Percentiles rank a stretch among this genome's conserved stretches.
These are phyloP conservation scores for Neonectria sp. DNA, from an alignment of 2,329 filamentous ascomycete species.

Conservation along the genomic window DNA sequence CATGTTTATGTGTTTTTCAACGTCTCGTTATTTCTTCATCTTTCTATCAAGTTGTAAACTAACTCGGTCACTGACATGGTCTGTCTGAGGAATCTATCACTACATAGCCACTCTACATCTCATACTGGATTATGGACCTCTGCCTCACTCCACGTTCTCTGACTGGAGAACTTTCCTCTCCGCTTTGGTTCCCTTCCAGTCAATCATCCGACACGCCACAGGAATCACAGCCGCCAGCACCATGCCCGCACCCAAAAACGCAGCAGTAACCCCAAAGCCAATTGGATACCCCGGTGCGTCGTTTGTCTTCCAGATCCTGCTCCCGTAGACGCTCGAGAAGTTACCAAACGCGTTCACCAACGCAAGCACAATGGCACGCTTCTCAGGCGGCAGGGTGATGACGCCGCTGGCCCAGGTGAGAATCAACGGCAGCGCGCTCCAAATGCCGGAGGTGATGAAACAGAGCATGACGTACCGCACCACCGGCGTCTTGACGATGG, in stretches of 20 bases:
- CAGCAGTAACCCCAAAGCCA: conserved; percentile 50
- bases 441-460: conserved; percentile 20
- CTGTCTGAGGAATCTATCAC: not conserved
- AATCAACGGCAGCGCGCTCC: conserved; percentile 23
- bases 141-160: not conserved
- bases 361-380: conserved; percentile 22
- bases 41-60: too few species aligned
- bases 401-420: conserved; percentile 32
- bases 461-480: conserved; percentile 38
- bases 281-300: conserved; percentile 47
- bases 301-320: conserved; percentile 44
- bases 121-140: too few species aligned
- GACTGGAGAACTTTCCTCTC: conserved; percentile 14
- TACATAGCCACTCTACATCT: too few species aligned
- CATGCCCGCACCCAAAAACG: conserved; percentile 46
- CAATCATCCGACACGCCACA: conserved; percentile 32
- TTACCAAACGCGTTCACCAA: conserved; percentile 31
- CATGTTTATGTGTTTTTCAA: too few species aligned
- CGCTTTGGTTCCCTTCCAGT: conserved; percentile 27
- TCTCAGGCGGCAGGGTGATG: conserved; percentile 13
- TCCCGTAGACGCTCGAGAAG: conserved; percentile 29
- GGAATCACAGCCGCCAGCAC: conserved; percentile 45
- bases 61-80: too few species aligned
- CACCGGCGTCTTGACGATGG: not conserved
- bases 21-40: too few species aligned